Evolutionary conservation across 2,329 filamentous ascomycete genomes (phyloP).

Genomic region (Graphilbum sp.): DNA sequence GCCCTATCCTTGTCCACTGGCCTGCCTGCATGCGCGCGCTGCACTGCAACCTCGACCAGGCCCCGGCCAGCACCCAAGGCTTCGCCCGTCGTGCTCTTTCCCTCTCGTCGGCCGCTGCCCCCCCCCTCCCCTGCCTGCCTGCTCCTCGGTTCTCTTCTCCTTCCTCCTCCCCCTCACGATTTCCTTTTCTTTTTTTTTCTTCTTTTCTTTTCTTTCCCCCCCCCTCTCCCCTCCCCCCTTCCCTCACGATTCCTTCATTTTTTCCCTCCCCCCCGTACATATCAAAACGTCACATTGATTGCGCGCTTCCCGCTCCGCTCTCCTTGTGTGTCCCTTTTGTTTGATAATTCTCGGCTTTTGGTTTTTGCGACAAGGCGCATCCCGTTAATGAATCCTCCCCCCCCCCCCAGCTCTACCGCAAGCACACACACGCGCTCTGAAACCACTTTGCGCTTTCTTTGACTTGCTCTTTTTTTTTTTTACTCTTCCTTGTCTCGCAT

Average conservation of each 20-base stretch:
- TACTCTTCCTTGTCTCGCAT: too few species aligned
- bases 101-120: neutral
- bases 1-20: too few species aligned
- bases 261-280: neutral
- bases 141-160: neutral
- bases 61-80: neutral
- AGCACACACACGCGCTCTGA: too few species aligned
- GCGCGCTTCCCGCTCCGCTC: neutral
- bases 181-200: neutral
- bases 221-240: neutral
- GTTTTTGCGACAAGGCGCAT: neutral
- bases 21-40: too few species aligned
- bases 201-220: neutral
- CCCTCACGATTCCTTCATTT: neutral
- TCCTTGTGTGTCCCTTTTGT: neutral
- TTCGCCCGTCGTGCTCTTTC: neutral
- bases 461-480: too few species aligned
- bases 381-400: neutral
- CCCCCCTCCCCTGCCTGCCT: neutral
- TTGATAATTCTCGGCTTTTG: neutral
- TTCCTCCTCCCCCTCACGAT: conserved; percentile 1
- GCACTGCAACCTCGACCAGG: too few species aligned
- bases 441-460: too few species aligned
- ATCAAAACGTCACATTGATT: neutral
- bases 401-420: too few species aligned